Evolutionary conservation across 2,329 filamentous ascomycete genomes (phyloP), one percentile per base, ranked within the genome.

Genomic region (Myriosclerotinia duriaeana): DNA sequence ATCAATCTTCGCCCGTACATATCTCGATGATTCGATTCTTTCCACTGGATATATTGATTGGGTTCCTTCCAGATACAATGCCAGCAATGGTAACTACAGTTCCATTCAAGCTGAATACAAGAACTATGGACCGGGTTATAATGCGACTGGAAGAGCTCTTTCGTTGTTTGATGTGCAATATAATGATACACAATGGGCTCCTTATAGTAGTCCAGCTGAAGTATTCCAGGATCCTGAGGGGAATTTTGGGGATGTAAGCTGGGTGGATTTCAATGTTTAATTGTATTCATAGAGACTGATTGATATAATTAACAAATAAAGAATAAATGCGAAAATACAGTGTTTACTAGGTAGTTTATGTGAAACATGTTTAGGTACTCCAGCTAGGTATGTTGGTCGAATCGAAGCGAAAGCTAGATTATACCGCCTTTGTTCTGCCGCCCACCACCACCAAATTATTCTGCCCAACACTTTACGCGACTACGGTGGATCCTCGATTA

Each of bases 31-130:
- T 9, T 81, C 78, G 26, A 83, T 86, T n/a, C 69, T 74, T 48
- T 71, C 78, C 0, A 77, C 75, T 2, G 84, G 84, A 1, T 87
- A 84, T 70, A 83, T 83, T 52, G 74, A 81, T 22, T 86, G 84
- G 84, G 7, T 34, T 48, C 55, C 69, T 9, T 11, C 63, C 2
- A 53, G 68, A 22, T 74, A 72, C 64, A 50, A 61, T 61, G 30
- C 3, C 48, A 62, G 5, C 78, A 75, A 11, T 52, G 58, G 58
- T 20, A 38, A 38, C 1, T 50, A 81, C 79, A 68, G 78, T 77
- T 61, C 84, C 0, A 74, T 83, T 1, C 82, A 84, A 81, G 84
- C 82, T 0, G 84, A 85, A 74, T 86, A 83, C 71, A 73, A 77
- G 60, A 74, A 78, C 48, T 82, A 76, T 67, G 84, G 84, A 0